phyloP scores from a whole-genome alignment of 331 rosid genomes.

The Acacia pycnantha region DNA sequence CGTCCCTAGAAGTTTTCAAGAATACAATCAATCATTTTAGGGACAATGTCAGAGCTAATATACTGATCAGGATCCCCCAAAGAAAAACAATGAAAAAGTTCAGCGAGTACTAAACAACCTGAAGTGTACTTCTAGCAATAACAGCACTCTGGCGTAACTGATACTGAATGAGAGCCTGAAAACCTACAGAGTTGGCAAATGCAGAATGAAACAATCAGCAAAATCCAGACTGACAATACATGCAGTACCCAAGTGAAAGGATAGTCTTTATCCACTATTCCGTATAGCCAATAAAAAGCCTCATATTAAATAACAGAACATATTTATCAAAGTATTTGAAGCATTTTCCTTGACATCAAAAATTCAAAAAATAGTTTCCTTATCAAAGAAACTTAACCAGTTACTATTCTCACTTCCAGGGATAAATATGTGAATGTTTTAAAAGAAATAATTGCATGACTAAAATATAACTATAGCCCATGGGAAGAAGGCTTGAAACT shows the following conservation, averaged over 20 bases:
- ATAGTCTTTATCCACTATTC: neutral
- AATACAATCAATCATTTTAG: constrained; percentile 25
- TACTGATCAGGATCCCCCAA: neutral
- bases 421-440: neutral
- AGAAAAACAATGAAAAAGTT: neutral
- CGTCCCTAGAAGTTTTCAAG: constrained; percentile 63
- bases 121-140: constrained; percentile 73
- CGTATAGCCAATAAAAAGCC: neutral
- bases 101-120: constrained; percentile 47
- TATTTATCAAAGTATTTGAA: constrained; percentile 16
- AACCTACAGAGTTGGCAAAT: constrained; percentile 57
- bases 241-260: constrained; percentile 16
- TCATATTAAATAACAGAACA: constrained; percentile 8
- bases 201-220: constrained; percentile 31
- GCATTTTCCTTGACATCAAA: constrained; percentile 6
- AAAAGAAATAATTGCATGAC: constrained; percentile 17
- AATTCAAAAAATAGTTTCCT: constrained; percentile 13
- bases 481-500: constrained; percentile 29
- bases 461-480: constrained; percentile 30
- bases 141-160: constrained; percentile 79
- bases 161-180: constrained; percentile 91
- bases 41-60: constrained; percentile 23
- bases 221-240: constrained; percentile 21
- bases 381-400: constrained; percentile 13
- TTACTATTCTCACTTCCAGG: neutral